Percentiles rank a stretch among this genome's conserved stretches.
These are phyloP conservation scores for Hamamelis virginiana DNA, from an alignment of 164 flowering plant species.

Conservation along the genomic window DNA sequence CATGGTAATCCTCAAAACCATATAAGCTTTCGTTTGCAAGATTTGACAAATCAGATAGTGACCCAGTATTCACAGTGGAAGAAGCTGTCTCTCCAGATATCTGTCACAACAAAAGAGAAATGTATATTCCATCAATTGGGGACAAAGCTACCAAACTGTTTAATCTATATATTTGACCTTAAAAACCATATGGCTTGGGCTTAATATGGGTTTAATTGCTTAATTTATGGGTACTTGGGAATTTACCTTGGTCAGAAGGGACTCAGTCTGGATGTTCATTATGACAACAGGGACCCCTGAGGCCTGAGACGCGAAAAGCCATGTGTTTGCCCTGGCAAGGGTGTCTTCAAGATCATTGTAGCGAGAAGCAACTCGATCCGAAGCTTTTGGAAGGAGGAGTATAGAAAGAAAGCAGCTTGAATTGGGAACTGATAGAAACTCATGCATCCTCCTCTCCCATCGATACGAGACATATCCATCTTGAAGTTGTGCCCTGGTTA, in stretches of 20 bases:
- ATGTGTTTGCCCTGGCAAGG: conserved; percentile 82
- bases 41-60: conserved; percentile 76
- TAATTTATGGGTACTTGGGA: neutral
- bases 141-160: too few species aligned
- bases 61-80: conserved; percentile 74
- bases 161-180: too few species aligned
- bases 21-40: conserved; percentile 79
- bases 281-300: conserved; percentile 83
- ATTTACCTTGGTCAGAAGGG: conserved; percentile 92
- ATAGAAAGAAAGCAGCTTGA: conserved; percentile 86
- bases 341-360: conserved; percentile 92
- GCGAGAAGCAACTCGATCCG: conserved; percentile 52
- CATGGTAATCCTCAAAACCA: conserved; percentile 98
- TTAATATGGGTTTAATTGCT: too few species aligned
- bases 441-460: conserved; percentile 84
- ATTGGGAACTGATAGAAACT: conserved; percentile 54
- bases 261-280: conserved; percentile 87
- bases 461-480: conserved; percentile 86
- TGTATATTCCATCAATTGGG: neutral
- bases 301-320: conserved; percentile 80
- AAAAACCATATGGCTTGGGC: too few species aligned
- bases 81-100: conserved; percentile 94
- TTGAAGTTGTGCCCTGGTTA: conserved; percentile 62
- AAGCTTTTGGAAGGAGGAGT: conserved; percentile 79
- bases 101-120: conserved; percentile 29